phyloP scores from a whole-genome alignment of 768 basidiomycete genomes.

The Lactarius sp. region DNA sequence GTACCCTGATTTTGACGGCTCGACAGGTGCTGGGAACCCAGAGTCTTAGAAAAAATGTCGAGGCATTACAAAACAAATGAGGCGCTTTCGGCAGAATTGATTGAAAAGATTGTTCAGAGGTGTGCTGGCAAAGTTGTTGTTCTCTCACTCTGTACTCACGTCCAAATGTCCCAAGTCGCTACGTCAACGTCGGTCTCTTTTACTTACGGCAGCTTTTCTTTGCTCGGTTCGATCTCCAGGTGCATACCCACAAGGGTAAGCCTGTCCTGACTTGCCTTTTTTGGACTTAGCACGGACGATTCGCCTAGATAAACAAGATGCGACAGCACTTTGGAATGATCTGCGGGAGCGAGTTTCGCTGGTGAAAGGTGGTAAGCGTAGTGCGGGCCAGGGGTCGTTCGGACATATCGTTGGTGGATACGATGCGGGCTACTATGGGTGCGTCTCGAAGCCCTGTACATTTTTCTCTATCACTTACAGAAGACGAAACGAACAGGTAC shows the following conservation, averaged over 20 bases:
- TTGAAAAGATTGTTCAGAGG: slow-evolving; percentile 79
- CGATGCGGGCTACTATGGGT: slow-evolving; percentile 69
- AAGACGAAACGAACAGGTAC: slow-evolving; percentile 32
- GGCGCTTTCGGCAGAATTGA: slow-evolving; percentile 64
- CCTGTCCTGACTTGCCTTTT: not conserved
- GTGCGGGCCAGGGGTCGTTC: slow-evolving; percentile 71
- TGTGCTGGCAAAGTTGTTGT: slow-evolving; percentile 28
- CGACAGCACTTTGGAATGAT: slow-evolving; percentile 75
- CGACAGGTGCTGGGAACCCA: slow-evolving; percentile 73
- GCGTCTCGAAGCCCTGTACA: slow-evolving; percentile 23
- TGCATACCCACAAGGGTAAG: slow-evolving; percentile 64
- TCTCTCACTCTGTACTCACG: not conserved
- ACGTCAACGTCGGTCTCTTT: slow-evolving; percentile 78
- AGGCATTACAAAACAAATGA: slow-evolving; percentile 74
- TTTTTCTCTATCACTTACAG: not conserved
- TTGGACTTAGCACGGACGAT: not conserved
- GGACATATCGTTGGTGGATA: slow-evolving; percentile 76
- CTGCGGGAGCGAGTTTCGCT: slow-evolving; percentile 66
- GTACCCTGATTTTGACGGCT: not conserved
- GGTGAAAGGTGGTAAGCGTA: slow-evolving; percentile 53
- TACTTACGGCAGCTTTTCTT: slow-evolving; percentile 84
- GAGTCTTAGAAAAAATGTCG: slow-evolving; percentile 72
- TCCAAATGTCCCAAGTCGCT: slow-evolving; percentile 34
- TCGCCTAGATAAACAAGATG: slow-evolving; percentile 53
- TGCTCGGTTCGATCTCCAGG: slow-evolving; percentile 70